Evolutionary conservation across 106 monocot species (phyloP), one percentile per base, ranked within the genome.

Genomic region (Dioscorea zingiberensis): DNA sequence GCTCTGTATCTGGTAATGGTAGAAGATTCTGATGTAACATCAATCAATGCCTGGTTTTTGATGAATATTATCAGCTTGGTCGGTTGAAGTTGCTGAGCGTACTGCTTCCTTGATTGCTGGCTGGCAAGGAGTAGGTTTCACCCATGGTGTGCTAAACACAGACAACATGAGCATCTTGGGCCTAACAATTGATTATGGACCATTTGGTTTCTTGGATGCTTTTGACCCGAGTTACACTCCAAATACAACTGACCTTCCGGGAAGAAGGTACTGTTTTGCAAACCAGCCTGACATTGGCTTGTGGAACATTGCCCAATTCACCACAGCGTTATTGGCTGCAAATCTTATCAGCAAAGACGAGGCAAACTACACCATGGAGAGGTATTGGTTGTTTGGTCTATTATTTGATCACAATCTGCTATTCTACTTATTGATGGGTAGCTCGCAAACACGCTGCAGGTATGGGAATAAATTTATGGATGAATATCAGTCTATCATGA

Each of bases 91-190:
- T 66, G 98, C 89, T 26, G 98, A 99, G 69, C 77, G 76, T 27
- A 99, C 98, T 44, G 93, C 89, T 69, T 82, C 77, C 27, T 53
- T 93, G 48, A 51, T 93, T 71, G 93, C 98, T 0, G 67, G 72
- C 7, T 99, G 93, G 98, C 98, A 99, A 71, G 98, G 93, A 23
- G 98, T 99, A 54, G 93, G 93, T 24, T 93, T 93, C 60, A 89
- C 89, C 13, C 93, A 99, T 70, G 98, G 98, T 67, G 98, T 99
- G 21, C 71, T 99, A 27, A 99, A 99, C 79, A 99, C 93, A 19
- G 93, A 99, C 57, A 99, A 99, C 72, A 99, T 99, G 98, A 99
- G 98, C 65, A 70, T 99, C 32, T 67, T 99, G 48, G 98, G 98
- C n/a, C 69, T 93, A 47, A 89, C 98, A 27, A 99, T 99, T 58